These are phyloP conservation scores for Ceratopteris richardii DNA, from an alignment of 75 land plant species.

Conservation along the genomic window DNA sequence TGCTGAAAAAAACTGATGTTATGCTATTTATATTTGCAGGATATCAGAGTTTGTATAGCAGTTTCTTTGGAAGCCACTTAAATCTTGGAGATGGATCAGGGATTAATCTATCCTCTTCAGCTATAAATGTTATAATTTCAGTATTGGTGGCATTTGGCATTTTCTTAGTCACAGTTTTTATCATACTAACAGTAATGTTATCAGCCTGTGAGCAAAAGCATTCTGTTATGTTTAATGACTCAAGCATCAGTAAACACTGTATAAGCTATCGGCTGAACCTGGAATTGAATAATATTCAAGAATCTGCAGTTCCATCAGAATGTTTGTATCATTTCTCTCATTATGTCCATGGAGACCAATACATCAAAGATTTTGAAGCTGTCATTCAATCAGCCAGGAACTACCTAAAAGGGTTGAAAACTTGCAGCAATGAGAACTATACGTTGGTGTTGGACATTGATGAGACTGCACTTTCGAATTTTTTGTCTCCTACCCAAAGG, in stretches of 20 bases:
- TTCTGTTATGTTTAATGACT: slow-evolving; percentile 3
- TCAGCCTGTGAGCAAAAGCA: slow-evolving; percentile 36
- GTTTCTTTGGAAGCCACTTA: slow-evolving; percentile 17
- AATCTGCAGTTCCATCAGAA: slow-evolving; percentile 21
- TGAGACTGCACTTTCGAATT: slow-evolving; percentile 28
- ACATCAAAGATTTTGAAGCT: slow-evolving; percentile 27
- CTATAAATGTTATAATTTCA: slow-evolving; percentile 38
- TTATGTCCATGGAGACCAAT: slow-evolving; percentile 37
- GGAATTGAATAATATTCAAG: slow-evolving; percentile 41
- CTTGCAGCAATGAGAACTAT: slow-evolving; percentile 15
- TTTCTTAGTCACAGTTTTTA: slow-evolving; percentile 31
- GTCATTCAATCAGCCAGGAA: slow-evolving; percentile 22
- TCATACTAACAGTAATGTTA: slow-evolving; percentile 47
- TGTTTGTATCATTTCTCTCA: slow-evolving; percentile 26
- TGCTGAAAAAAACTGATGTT: too few relatives aligned
- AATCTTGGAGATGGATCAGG: slow-evolving; percentile 34
- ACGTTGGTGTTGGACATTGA: slow-evolving; percentile 46
- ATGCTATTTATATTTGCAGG: too few relatives aligned
- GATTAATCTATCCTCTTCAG: slow-evolving; percentile 43
- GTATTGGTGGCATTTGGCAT: slow-evolving; percentile 34
- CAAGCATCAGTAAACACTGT: slow-evolving; percentile 16
- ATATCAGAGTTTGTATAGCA: too few relatives aligned
- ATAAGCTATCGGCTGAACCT: slow-evolving; percentile 26
- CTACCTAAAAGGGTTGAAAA: slow-evolving; percentile 21
- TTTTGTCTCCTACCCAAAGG: not conserved